Conservation (phyloP, 2,329 filamentous ascomycete genomes). For the Talaromyces sp. region DNA sequence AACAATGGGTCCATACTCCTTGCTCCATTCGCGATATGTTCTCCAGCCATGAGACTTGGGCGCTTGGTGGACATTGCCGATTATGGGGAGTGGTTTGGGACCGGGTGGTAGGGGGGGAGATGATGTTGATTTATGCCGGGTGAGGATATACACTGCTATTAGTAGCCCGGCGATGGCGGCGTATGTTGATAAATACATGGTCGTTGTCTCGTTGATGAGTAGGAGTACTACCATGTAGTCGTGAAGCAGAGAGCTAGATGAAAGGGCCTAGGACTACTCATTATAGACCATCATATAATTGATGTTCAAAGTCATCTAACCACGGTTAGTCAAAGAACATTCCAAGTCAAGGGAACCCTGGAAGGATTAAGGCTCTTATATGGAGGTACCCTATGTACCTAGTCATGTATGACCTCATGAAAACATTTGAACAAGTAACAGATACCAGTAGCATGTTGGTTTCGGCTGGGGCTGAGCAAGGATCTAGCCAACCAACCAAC, state of each 20-base stretch:
- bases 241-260: not conserved
- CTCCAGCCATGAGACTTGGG: slow-evolving; percentile 26
- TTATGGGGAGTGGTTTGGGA: slow-evolving; percentile 24
- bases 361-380: too few species aligned
- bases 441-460: too few species aligned
- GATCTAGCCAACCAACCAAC: not conserved
- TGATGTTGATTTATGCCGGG: not conserved
- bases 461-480: not conserved
- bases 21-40: slow-evolving; percentile 32
- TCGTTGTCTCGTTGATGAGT: not conserved
- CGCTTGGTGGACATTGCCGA: slow-evolving; percentile 27
- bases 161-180: slow-evolving; percentile 1
- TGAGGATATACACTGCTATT: not conserved
- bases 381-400: too few species aligned
- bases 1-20: slow-evolving; percentile 35
- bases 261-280: not conserved
- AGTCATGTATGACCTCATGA: not conserved
- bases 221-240: too few species aligned
- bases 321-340: not conserved
- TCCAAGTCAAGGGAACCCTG: too few species aligned
- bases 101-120: slow-evolving; percentile 20
- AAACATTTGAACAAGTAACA: not conserved
- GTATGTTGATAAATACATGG: not conserved
- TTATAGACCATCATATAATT: not conserved
- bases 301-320: not conserved